Evolutionary conservation across 148 eudicot species (phyloP), one percentile per base, ranked within the genome.

Genomic region (Vaccinium vitisidaea): DNA sequence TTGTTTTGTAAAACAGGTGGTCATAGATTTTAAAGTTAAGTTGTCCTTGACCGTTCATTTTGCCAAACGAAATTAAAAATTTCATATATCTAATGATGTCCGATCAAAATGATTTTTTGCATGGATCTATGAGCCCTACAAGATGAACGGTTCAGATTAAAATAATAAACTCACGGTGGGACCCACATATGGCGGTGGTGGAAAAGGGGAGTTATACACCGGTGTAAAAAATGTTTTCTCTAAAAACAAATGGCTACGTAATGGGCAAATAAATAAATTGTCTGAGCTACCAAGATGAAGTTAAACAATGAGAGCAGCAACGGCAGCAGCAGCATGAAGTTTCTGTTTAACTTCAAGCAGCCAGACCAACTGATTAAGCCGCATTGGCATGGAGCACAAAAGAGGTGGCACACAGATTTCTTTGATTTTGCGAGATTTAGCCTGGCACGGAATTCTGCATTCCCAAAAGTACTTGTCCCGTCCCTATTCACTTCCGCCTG

Each of bases 341-440:
- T 50, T 49, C 39, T n/a, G 36, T 43, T 81, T 2, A 14, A 81
- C 59, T 81, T 81, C 83, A 46, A 12, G 75, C 74, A 21, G 83
- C 15, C 71, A 6, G 10, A 43, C 21, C 32, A 18, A 36, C 14
- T 7, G 8, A 61, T 59, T 63, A 19, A 63, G 18, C 54, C 6
- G 50, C 76, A 73, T 15, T 6, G 27, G n/a, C 11, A 48, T 76
- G n/a, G 43, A 67, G n/a, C 21, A 27, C 15, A 67, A 10, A 27
- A 8, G 32, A 48, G 56, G 74, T 14, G 43, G 76, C 19, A 70
- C 21, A 10, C 18, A 70, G 59, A 18, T 52, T 50, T 82, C 77
- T 12, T 36, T 1, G 67, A 30, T 53, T 27, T 7, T 9, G n/a
- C 8, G 52, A 82, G 73, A 67, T 25, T 67, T 67, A 27, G 36